A percentile compares a stretch with the other conserved stretches of the same genome.
Evolutionary conservation across 2,329 filamentous ascomycete genomes (phyloP).

Genomic region (Ophiostoma australiae): DNA sequence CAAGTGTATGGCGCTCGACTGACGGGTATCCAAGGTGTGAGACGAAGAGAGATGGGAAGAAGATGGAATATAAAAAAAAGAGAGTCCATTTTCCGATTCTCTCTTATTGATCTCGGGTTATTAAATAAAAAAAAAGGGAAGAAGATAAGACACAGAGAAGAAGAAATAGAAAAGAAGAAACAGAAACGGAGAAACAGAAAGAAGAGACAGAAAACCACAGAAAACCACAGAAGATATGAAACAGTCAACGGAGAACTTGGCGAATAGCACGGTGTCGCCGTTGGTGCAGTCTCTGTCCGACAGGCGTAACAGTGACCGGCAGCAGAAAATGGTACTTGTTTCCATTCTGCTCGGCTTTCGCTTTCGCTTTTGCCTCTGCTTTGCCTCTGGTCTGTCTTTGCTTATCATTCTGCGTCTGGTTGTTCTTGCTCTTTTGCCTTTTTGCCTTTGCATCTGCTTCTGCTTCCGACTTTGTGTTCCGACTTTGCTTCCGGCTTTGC

Average conservation of each 20-base stretch:
- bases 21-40: constrained; percentile 16
- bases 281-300: not conserved
- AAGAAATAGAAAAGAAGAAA: not conserved
- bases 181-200: not conserved
- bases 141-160: not conserved
- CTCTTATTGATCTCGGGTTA: not conserved
- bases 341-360: not conserved
- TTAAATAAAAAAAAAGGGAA: not conserved
- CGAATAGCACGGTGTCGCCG: not conserved
- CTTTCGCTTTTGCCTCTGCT: constrained; percentile 11
- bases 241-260: too few species aligned
- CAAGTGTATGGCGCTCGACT: constrained; percentile 5
- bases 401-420: not conserved
- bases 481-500: not conserved
- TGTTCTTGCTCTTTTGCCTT: too few species aligned
- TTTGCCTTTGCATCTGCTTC: too few species aligned
- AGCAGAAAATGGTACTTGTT: not conserved
- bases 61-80: not conserved
- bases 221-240: too few species aligned
- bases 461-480: too few species aligned
- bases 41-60: constrained; percentile 4
- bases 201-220: not conserved
- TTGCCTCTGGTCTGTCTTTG: not conserved
- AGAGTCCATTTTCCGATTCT: constrained; percentile 13
- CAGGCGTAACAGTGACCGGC: not conserved